Evolutionary conservation across 2,329 filamentous ascomycete species (phyloP), one percentile per base, ranked within the genome.

Genomic region (Trichoderma arundinaceum): DNA sequence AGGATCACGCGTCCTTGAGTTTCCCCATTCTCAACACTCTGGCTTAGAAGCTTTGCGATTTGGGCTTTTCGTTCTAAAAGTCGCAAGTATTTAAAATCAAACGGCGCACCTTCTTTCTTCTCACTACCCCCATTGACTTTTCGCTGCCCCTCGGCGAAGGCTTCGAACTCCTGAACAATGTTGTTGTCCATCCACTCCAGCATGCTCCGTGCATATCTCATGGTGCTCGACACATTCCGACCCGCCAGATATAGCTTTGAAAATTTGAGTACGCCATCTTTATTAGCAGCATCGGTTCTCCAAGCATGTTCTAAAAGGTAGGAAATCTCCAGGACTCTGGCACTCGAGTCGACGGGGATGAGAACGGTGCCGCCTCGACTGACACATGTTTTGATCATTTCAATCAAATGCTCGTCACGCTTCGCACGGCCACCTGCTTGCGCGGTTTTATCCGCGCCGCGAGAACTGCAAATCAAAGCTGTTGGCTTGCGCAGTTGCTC

Each of bases 111-210:
- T 41, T 82, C 81, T 68, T 85, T 85, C 71, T 83, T 87, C 13
- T 81, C 79, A 32, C 79, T 80, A 12, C 81, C 77, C 0, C 79
- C 77, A 10, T 81, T 81, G 7, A 81, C 78, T 67, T 80, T 82
- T 3, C 79, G 74, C 68, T 83, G 80, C 3, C 78, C 81, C 68
- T 87, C 85, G 1, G 84, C 85, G 54, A 88, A 83, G 13, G 90
- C 88, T 75, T 97, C 94, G 68, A 97, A 96, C 72, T 98, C 94
- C 63, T 93, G 89, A 48, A 96, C 90, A 66, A 99, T 96, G 66
- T 89, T 90, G 73, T 97, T 94, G 74, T 98, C 94, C 94, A 99
- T 98, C 95, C 95, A 99, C 75, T 99, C 95, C 38, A 99, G 82
- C 92, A 99, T 96, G 76, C 94, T 97, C 70, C 94, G 86, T 32